A percentile compares a stretch with the other conserved stretches of the same genome.
Conservation (phyloP, 805 yeast genomes). For the Priceomyces haplophilus region DNA sequence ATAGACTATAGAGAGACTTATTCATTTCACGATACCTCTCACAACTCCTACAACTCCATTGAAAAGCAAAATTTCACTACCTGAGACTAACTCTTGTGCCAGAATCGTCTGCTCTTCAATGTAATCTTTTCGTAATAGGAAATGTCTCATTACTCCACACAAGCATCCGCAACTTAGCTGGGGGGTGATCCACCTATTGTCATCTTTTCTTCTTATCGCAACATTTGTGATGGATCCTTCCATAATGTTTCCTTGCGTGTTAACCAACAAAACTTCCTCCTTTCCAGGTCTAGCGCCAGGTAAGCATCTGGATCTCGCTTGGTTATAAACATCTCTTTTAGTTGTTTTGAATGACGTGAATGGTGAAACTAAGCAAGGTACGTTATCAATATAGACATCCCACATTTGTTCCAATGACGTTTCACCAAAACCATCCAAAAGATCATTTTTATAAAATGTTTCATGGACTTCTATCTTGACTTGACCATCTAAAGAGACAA, state of each 20-base stretch:
- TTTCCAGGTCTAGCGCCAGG: constrained; percentile 37
- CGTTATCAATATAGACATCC: constrained; percentile 60
- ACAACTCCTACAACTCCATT: constrained; percentile 84
- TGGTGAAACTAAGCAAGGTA: constrained; percentile 56
- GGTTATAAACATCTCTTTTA: constrained; percentile 56
- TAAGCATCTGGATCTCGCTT: constrained; percentile 53
- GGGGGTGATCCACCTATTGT: constrained; percentile 76
- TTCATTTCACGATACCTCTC: constrained; percentile 47
- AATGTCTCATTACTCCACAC: constrained; percentile 76
- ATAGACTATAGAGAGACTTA: constrained; percentile 8
- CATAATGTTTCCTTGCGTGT: constrained; percentile 54
- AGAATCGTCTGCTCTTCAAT: constrained; percentile 53
- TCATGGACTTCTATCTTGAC: constrained; percentile 32
- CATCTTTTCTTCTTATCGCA: constrained; percentile 50
- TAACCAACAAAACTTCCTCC: constrained; percentile 68
- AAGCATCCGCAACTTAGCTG: constrained; percentile 74
- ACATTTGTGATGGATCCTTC: constrained; percentile 85
- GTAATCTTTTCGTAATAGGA: constrained; percentile 50
- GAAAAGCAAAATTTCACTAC: constrained; percentile 68
- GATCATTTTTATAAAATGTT: constrained; percentile 21
- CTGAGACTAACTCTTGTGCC: constrained; percentile 49
- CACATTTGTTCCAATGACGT: constrained; percentile 30
- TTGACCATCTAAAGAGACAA: constrained; percentile 27
- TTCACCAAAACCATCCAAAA: constrained; percentile 27
- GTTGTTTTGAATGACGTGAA: constrained; percentile 91